A percentile compares a stretch with the other conserved stretches of the same genome.
Evolutionary conservation across 2,329 filamentous ascomycete genomes (phyloP).

Genomic region (Aspergillus pseudonomiae): DNA sequence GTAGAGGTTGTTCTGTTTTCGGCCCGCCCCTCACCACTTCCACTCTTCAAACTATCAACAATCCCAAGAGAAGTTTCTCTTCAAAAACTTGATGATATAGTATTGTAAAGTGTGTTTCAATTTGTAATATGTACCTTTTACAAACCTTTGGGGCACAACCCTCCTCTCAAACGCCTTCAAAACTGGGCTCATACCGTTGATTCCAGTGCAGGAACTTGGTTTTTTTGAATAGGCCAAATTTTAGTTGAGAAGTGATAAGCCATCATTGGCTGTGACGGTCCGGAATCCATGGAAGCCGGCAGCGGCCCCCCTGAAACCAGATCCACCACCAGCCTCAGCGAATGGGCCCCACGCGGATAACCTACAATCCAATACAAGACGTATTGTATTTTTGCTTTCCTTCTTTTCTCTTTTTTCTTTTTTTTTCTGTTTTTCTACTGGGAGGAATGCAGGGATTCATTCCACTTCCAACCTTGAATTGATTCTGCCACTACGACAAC

Average conservation of each 20-base stretch:
- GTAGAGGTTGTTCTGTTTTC: constrained; percentile 13
- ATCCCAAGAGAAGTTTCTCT: neutral
- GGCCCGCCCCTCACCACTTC: constrained; percentile 1
- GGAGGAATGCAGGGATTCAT: constrained; percentile 35
- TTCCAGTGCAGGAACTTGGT: neutral
- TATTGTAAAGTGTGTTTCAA: neutral
- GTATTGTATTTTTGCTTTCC: neutral
- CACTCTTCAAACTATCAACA: neutral
- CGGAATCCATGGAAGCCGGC: constrained; percentile 20
- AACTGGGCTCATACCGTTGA: neutral
- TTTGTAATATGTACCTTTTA: neutral
- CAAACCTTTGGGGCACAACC: neutral
- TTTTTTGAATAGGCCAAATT: neutral
- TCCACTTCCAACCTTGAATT: constrained; percentile 14
- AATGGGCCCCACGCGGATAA: constrained; percentile 6
- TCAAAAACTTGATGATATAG: neutral
- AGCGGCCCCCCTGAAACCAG: constrained; percentile 32
- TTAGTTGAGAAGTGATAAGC: neutral
- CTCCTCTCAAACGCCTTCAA: neutral
- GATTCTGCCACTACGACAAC: constrained; percentile 7
- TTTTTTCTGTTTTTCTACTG: neutral
- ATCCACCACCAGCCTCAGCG: constrained; percentile 24
- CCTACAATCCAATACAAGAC: neutral
- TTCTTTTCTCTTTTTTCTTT: neutral
- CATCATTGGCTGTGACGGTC: constrained; percentile 1